Evolutionary conservation across 306 rosid genomes (phyloP).

Genomic region (Betula pendula): DNA sequence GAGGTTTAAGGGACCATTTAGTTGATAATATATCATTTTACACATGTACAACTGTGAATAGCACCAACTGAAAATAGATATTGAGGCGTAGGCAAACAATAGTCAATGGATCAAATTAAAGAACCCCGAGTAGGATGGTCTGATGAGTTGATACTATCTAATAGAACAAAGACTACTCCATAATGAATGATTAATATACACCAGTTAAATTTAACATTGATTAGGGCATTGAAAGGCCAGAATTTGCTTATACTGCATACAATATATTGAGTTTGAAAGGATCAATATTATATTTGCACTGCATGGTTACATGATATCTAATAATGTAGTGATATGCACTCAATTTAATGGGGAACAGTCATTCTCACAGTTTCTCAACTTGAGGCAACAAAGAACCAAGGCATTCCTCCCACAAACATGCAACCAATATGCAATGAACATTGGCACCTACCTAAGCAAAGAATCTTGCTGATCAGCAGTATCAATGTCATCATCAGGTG

Average conservation of each 20-base stretch:
- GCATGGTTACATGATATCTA: not conserved
- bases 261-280: not conserved
- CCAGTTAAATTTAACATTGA: not conserved
- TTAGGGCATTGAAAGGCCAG: not conserved
- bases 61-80: not conserved
- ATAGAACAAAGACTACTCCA: not conserved
- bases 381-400: not conserved
- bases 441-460: slow-evolving; percentile 57
- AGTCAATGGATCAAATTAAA: not conserved
- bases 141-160: not conserved
- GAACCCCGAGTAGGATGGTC: not conserved
- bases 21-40: not conserved
- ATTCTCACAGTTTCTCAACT: not conserved
- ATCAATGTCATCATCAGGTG: slow-evolving; percentile 56
- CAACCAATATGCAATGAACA: slow-evolving; percentile 7
- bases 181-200: not conserved
- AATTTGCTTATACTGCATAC: not conserved
- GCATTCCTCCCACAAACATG: slow-evolving; percentile 13
- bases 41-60: not conserved
- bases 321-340: not conserved
- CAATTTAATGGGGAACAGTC: not conserved
- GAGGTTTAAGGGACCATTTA: not conserved
- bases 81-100: not conserved
- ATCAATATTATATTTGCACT: not conserved
- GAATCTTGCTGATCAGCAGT: slow-evolving; percentile 64